Conservation (phyloP, 2,329 filamentous ascomycete genomes). For the Penicillium sp. region DNA sequence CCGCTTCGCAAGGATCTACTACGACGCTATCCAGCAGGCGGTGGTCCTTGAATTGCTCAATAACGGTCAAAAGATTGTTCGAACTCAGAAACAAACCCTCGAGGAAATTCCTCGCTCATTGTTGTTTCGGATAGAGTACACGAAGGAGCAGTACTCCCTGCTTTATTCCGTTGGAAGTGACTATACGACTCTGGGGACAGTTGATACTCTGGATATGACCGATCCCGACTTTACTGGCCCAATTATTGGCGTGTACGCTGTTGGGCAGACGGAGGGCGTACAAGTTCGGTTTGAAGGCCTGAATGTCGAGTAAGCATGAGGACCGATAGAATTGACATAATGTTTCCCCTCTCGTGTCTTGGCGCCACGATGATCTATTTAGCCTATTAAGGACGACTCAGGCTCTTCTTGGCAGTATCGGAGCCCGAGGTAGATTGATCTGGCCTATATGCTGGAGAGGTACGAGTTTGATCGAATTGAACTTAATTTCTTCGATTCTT, state of each 20-base stretch:
- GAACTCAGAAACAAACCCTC: background rate
- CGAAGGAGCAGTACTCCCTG: background rate
- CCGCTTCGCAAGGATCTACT: background rate
- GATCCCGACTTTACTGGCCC: conserved; percentile 41
- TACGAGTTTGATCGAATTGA: background rate
- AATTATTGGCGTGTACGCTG: conserved; percentile 37
- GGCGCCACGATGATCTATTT: background rate
- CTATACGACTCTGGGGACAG: conserved; percentile 9
- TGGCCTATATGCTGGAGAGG: background rate
- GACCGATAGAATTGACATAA: too few relatives aligned
- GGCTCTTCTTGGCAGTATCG: background rate
- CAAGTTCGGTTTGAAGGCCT: background rate
- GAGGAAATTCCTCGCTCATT: background rate
- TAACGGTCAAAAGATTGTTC: background rate
- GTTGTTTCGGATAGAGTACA: background rate
- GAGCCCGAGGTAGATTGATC: background rate
- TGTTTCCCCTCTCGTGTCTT: background rate
- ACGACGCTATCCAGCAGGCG: background rate
- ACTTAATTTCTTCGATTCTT: too few relatives aligned
- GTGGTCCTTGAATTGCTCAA: background rate
- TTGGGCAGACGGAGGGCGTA: conserved; percentile 4
- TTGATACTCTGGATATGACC: conserved; percentile 37
- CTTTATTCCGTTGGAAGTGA: background rate
- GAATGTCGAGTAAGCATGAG: background rate
- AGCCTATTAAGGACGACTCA: background rate